Conservation (phyloP, 2,329 filamentous ascomycete species). For the Fusarium sp. region DNA sequence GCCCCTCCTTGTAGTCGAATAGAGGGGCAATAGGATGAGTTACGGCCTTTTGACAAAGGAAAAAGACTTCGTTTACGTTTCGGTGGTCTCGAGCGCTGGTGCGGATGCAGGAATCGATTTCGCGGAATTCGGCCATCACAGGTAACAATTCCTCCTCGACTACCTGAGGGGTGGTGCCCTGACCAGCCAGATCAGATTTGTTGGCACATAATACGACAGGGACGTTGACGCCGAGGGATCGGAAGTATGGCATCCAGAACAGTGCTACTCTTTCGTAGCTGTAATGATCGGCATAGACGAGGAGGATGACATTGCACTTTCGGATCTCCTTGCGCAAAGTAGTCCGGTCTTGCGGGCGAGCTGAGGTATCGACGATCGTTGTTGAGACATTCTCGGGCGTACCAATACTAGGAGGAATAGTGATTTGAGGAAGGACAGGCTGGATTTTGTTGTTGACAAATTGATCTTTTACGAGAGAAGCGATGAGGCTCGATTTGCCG, state of each 20-base stretch:
- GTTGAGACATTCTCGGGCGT: slow-evolving; percentile 97
- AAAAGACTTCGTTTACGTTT: slow-evolving; percentile 97
- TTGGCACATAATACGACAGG: slow-evolving; percentile 97
- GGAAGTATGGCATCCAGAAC: slow-evolving; percentile 99
- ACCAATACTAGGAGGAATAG: slow-evolving; percentile 89
- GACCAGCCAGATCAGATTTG: slow-evolving; percentile 87
- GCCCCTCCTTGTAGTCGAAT: slow-evolving; percentile 93
- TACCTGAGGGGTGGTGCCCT: slow-evolving; percentile 81
- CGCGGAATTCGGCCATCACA: slow-evolving; percentile 98
- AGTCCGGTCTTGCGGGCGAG: slow-evolving; percentile 90
- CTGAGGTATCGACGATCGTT: slow-evolving; percentile 96
- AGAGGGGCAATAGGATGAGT: slow-evolving; percentile 96
- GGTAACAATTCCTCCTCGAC: slow-evolving; percentile 98
- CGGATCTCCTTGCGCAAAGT: slow-evolving; percentile 92
- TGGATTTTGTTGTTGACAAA: slow-evolving; percentile 97
- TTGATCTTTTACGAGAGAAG: slow-evolving; percentile 94
- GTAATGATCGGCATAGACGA: slow-evolving; percentile 98
- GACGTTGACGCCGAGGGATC: slow-evolving; percentile 97
- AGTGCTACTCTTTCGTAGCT: slow-evolving; percentile 97
- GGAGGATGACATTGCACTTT: slow-evolving; percentile 94
- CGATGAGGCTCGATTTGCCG: slow-evolving; percentile 94
- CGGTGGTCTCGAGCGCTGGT: slow-evolving; percentile 91
- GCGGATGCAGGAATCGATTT: slow-evolving; percentile 97
- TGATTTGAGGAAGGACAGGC: slow-evolving; percentile 91
- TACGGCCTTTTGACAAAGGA: slow-evolving; percentile 97